Conservation (phyloP, 1,284 basidiomycete species). For the Cryptococcus maquisensis region DNA sequence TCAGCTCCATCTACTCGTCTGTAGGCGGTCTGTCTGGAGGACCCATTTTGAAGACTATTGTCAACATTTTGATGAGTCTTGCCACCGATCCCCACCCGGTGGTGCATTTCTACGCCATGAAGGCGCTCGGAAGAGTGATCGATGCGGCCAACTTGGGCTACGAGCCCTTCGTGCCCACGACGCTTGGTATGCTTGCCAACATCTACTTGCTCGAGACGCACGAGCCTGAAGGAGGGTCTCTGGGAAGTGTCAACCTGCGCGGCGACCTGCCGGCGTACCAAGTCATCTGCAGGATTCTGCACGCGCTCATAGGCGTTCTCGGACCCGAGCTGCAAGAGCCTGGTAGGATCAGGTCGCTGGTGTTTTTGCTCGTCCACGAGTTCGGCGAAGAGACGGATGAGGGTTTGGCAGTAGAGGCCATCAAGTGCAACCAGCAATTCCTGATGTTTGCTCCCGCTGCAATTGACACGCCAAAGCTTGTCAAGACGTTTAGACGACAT, state of each 20-base stretch:
- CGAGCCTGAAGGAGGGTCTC: constrained; percentile 86
- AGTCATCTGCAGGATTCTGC: constrained; percentile 83
- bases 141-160: constrained; percentile 90
- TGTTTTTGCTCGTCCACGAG: constrained; percentile 80
- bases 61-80: constrained; percentile 93
- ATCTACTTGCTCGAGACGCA: constrained; percentile 88
- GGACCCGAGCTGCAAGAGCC: constrained; percentile 95
- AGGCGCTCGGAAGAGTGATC: constrained; percentile 79
- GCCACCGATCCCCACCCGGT: constrained; percentile 94
- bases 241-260: constrained; percentile 76
- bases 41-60: constrained; percentile 90
- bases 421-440: constrained; percentile 93
- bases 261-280: constrained; percentile 90
- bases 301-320: constrained; percentile 87
- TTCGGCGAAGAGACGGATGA: constrained; percentile 83
- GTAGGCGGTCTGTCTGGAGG: constrained; percentile 92
- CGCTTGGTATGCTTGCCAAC: constrained; percentile 85
- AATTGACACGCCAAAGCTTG: constrained; percentile 71
- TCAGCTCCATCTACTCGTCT: constrained; percentile 88
- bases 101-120: constrained; percentile 90
- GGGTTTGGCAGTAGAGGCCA: constrained; percentile 84
- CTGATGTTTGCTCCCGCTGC: constrained; percentile 88
- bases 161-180: constrained; percentile 79
- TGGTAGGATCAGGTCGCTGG: constrained; percentile 68
- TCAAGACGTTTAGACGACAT: constrained; percentile 67